Evolutionary conservation across 345 rosid genomes (phyloP).

Genomic region (Corymbia maculata): DNA sequence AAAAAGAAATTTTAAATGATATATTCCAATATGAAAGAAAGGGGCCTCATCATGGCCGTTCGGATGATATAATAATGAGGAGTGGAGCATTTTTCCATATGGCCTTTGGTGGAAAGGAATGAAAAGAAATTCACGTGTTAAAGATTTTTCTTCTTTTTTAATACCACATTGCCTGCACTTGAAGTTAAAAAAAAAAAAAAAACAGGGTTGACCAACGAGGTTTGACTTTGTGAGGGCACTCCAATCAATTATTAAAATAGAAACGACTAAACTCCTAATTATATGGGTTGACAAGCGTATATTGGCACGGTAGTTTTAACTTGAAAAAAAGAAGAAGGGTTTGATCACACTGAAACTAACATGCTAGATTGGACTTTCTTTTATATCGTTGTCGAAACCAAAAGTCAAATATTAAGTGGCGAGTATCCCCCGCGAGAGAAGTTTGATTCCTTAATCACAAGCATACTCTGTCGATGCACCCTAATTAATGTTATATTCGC

Average conservation of each 20-base stretch:
- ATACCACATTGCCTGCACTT: neutral
- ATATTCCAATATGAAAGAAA: neutral
- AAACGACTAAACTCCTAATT: neutral
- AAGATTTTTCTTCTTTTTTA: neutral
- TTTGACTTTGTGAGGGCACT: neutral
- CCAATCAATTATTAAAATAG: neutral
- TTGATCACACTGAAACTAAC: neutral
- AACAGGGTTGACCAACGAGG: neutral
- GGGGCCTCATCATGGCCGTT: neutral
- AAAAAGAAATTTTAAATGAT: neutral
- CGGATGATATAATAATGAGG: neutral
- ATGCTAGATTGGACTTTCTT: neutral
- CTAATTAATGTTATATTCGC: neutral
- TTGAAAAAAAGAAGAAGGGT: neutral
- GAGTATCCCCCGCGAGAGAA: neutral
- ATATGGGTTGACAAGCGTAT: neutral
- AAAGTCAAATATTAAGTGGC: neutral
- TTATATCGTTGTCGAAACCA: neutral
- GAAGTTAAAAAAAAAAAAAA: neutral
- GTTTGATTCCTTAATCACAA: neutral
- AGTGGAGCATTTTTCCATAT: neutral
- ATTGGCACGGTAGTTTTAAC: neutral
- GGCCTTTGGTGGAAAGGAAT: neutral
- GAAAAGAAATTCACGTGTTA: neutral
- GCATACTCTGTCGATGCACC: neutral